Percentiles rank a stretch among this genome's conserved stretches.
These are phyloP conservation scores for Fraxinus pennsylvanica DNA, from an alignment of 257 asterid species.

Conservation along the genomic window DNA sequence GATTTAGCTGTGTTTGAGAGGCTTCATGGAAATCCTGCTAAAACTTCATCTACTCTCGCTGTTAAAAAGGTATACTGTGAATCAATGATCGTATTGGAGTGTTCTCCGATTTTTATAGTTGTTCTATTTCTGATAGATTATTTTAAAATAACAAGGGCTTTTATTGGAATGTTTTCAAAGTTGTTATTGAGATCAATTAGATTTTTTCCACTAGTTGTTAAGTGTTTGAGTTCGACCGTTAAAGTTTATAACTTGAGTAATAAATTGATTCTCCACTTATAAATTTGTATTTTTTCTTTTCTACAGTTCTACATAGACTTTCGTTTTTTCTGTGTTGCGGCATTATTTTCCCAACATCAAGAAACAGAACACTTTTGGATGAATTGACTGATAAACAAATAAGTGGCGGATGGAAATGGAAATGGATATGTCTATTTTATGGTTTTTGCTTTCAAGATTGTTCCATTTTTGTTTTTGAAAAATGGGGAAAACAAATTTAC, in stretches of 20 bases:
- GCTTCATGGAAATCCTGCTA: slow-evolving; percentile 70
- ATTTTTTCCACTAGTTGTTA: neutral
- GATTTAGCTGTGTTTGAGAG: slow-evolving; percentile 95
- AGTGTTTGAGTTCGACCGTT: neutral
- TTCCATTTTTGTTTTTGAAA: neutral
- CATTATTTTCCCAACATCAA: neutral
- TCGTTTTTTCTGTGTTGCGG: neutral
- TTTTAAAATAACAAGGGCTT: neutral
- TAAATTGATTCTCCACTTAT: neutral
- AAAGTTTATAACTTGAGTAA: neutral
- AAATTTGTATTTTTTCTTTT: neutral
- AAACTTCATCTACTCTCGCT: slow-evolving; percentile 78
- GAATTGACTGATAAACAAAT: neutral
- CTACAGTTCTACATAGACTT: neutral
- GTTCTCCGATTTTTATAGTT: neutral
- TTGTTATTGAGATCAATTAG: neutral
- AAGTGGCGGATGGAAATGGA: neutral
- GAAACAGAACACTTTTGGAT: neutral
- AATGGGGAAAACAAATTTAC: neutral
- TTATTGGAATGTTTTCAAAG: neutral
- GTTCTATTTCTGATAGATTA: slow-evolving; percentile 13
- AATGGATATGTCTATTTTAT: neutral
- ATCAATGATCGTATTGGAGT: neutral
- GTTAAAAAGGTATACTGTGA: slow-evolving; percentile 67
- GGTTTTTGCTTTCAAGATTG: neutral